Base-by-base conservation (phyloP, 148 eudicot genomes). In the Camellia granthamiana region DNA sequence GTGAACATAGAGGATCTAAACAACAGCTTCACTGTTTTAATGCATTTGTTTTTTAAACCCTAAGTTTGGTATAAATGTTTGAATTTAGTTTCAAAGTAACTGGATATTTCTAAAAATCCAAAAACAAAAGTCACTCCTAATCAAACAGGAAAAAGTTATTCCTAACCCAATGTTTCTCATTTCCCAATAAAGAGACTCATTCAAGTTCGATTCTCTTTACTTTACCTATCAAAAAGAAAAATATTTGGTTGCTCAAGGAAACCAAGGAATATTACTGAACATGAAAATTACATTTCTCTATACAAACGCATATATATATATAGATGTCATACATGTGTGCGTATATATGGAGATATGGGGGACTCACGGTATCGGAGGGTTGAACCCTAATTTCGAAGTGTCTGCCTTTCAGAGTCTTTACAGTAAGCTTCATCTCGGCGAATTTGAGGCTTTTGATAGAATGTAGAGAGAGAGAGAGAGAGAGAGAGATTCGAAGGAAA, bases 381-480 rank as follows among this genome's bases (percentile, higher is more conserved):
- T 89, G 95, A 85, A 90, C 98, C 82, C 87, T 89, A 81, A 94
- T 94, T 80, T 91, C 92, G 58, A 94, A 94, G 81, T 92, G 98
- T 84, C 93, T 94, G 55, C 97, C 97, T 76, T 92, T 94, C 60
- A 94, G 88, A 75, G 97, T 94, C 83, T 91, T 94, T 47, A 94
- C 91, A 16, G 93, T 92, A 78, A 94, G 92, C 89, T 92, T 94
- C 98, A 94, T 92, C 18, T 84, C 85, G 78, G 69, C 77, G 70
- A 76, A 69, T 82, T 59, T 15, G 41, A 19, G 42, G 12, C 43
- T 44, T 47, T 7, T 77, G 81, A 79, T 72, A 68, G 16, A 67
- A 59, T 77, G 49, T 4, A 15, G 23, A 58, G 70, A 59, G 44
- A 6, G n/a, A 43, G 70, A 59, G 44, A 6, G n/a, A 43, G 51